Evolutionary conservation across 2,329 filamentous ascomycete species (phyloP).

Genomic region (Thielaviopsis punctulata): DNA sequence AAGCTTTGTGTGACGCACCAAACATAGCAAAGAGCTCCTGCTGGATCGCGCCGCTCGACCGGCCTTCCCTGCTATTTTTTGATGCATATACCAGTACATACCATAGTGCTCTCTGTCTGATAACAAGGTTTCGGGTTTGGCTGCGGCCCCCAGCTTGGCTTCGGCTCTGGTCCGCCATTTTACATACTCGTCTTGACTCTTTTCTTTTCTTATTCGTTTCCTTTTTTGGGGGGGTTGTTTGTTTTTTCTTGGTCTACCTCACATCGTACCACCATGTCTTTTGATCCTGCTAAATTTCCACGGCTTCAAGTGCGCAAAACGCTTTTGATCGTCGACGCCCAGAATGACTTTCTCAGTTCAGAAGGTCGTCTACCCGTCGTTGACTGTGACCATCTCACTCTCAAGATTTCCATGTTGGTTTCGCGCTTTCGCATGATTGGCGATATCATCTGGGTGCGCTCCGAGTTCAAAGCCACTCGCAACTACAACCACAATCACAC

Average conservation of each 20-base stretch:
- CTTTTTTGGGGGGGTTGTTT: background rate
- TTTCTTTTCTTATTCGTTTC: background rate
- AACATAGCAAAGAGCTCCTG: background rate
- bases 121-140: background rate
- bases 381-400: conserved; percentile 46
- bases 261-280: conserved; percentile 15
- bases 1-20: background rate
- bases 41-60: background rate
- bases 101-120: no score
- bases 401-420: conserved; percentile 48
- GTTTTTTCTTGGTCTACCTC: background rate
- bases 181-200: background rate
- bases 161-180: background rate
- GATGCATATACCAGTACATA: no score
- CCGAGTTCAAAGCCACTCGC: conserved; percentile 49
- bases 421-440: conserved; percentile 54
- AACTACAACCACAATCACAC: conserved; percentile 6
- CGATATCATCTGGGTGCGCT: conserved; percentile 71
- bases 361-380: conserved; percentile 50
- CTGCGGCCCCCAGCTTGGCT: background rate
- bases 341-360: conserved; percentile 69
- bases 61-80: background rate
- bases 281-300: conserved; percentile 38
- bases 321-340: conserved; percentile 69
- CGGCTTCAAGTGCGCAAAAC: conserved; percentile 46